Evolutionary conservation across 2,329 filamentous ascomycete species (phyloP).

Genomic region (Colletotrichum salicis): DNA sequence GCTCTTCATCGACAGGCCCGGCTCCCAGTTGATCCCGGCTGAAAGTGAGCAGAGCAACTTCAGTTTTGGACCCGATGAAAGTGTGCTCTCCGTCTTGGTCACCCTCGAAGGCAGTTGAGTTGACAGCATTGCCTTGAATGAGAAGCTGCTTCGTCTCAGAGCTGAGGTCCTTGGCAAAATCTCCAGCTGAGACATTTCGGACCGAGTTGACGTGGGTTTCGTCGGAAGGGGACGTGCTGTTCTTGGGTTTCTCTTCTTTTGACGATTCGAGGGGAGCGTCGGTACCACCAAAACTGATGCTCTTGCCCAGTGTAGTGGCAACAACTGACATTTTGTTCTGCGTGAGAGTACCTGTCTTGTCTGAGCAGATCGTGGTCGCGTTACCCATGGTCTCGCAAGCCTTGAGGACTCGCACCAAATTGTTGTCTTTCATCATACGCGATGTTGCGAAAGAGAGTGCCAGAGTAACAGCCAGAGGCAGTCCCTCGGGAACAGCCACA

Average conservation of each 20-base stretch:
- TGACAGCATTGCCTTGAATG: constrained; percentile 72
- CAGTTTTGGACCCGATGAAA: constrained; percentile 82
- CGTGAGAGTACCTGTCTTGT: constrained; percentile 57
- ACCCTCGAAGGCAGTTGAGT: constrained; percentile 76
- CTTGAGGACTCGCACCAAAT: constrained; percentile 73
- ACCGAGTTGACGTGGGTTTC: constrained; percentile 4
- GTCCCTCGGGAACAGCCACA: constrained; percentile 74
- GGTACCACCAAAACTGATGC: constrained; percentile 46
- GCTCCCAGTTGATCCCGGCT: constrained; percentile 74
- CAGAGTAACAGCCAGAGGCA: constrained; percentile 75
- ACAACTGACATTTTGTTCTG: constrained; percentile 77
- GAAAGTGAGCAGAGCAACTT: constrained; percentile 79
- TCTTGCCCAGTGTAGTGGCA: constrained; percentile 71
- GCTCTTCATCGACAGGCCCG: constrained; percentile 68
- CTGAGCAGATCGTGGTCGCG: constrained; percentile 74
- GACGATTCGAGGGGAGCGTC: constrained; percentile 42
- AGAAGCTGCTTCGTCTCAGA: constrained; percentile 50
- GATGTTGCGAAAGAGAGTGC: constrained; percentile 75
- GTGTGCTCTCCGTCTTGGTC: constrained; percentile 66
- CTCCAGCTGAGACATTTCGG: constrained; percentile 5
- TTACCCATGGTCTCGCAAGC: constrained; percentile 80
- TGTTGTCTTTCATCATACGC: constrained; percentile 76
- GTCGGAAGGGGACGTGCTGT: constrained; percentile 38
- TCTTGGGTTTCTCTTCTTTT: constrained; percentile 41
- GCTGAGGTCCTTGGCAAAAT: constrained; percentile 27